Evolutionary conservation across 257 asterid species (phyloP), one percentile per base, ranked within the genome.

Genomic region (Ajuga chamaepitys): DNA sequence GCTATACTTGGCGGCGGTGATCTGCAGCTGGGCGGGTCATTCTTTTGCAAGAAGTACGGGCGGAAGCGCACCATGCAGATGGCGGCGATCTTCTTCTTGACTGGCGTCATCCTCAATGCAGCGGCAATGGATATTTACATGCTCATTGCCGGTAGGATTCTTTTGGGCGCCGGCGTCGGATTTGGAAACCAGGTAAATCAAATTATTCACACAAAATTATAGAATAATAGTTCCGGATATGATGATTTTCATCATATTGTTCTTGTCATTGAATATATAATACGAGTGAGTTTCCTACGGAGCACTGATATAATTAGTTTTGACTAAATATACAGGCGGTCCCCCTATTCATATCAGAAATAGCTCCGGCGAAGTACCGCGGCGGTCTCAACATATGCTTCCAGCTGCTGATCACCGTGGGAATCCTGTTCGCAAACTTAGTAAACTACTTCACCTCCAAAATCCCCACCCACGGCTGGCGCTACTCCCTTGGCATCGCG

Each of bases 171-270:
- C 58, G 91, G 88, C 38, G 72, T 82, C 10, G 91, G 91, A n/a
- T 84, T 84, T n/a, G 91, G 81, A 9, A 84, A 84, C 48, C 79
- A 84, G 87, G 89, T 83, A 67, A 60, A n/a, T n/a, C n/a, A n/a
- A n/a, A n/a, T n/a, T n/a, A n/a, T n/a, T n/a, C n/a, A n/a, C n/a
- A n/a, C n/a, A n/a, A n/a, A n/a, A n/a, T n/a, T 5, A 17, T 20
- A 8, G n/a, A 6, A 26, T 54, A n/a, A n/a, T n/a, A n/a, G n/a
- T n/a, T n/a, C n/a, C n/a, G n/a, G n/a, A n/a, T 30, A 30, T 30
- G 37, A 0, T 1, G 7, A n/a, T n/a, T n/a, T n/a, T n/a, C 1
- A 30, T 30, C 37, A 30, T 30, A 30, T 30, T 30, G 37, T 30
- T 30, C 37, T 30, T 30, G 37, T 30, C 7, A 8, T 4, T 30